phyloP scores from a whole-genome alignment of 164 flowering plant genomes.

The Magnolia kwangsiensis region DNA sequence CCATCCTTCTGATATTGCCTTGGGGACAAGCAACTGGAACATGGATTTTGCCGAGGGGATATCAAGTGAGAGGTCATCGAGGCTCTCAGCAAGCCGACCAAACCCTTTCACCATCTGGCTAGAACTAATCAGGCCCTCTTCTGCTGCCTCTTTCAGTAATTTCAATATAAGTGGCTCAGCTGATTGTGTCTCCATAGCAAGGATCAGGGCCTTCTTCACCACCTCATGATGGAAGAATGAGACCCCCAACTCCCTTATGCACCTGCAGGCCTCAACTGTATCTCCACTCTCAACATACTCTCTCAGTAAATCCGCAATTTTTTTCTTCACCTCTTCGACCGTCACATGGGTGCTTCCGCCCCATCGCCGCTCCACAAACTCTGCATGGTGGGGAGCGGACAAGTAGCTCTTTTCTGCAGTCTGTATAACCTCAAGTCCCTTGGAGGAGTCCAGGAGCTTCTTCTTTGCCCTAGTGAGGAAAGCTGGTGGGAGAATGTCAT shows the following conservation, averaged over 20 bases:
- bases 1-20: constrained; percentile 86
- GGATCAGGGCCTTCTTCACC: constrained; percentile 76
- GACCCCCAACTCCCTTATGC: constrained; percentile 82
- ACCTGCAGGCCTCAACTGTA: constrained; percentile 85
- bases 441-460: constrained; percentile 62
- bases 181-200: constrained; percentile 83
- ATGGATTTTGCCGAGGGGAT: constrained; percentile 78
- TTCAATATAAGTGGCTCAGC: constrained; percentile 66
- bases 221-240: constrained; percentile 96
- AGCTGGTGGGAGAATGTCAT: constrained; percentile 95
- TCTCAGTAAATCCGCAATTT: constrained; percentile 68
- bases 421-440: constrained; percentile 68
- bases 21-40: constrained; percentile 58
- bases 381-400: constrained; percentile 99
- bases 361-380: constrained; percentile 87
- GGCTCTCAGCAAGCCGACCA: constrained; percentile 74
- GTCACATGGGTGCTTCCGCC: constrained; percentile 93
- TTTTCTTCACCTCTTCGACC: constrained; percentile 91
- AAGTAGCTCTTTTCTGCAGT: constrained; percentile 96
- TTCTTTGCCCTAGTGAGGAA: constrained; percentile 75
- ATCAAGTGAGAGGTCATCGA: constrained; percentile 95
- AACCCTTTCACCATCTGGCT: constrained; percentile 96
- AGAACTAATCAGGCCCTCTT: constrained; percentile 88
- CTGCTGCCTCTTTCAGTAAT: constrained; percentile 78
- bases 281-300: constrained; percentile 92